These are phyloP conservation scores for Claviceps cyperi DNA, from an alignment of 2,329 filamentous ascomycete species.

Conservation along the genomic window DNA sequence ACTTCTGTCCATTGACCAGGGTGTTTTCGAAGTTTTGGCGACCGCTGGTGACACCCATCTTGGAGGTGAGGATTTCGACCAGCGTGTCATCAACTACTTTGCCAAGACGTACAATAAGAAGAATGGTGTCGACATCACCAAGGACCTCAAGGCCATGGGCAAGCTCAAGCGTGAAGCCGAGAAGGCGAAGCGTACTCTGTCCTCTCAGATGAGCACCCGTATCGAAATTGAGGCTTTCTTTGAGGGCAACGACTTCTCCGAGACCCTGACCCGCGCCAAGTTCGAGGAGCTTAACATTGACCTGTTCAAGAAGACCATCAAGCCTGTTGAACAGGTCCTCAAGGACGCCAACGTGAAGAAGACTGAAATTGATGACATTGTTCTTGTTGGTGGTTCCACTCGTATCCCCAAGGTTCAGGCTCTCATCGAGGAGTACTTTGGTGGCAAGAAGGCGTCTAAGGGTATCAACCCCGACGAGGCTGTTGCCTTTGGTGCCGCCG, in stretches of 20 bases:
- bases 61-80: constrained; percentile 97
- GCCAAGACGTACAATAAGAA: constrained; percentile 99
- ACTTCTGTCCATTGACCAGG: constrained; percentile 78
- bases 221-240: constrained; percentile 97
- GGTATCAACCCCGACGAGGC: constrained; percentile 99
- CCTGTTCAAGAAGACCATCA: constrained; percentile 97
- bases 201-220: constrained; percentile 81
- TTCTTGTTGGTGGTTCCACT: constrained; percentile 94
- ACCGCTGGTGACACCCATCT: constrained; percentile 95
- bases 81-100: constrained; percentile 92
- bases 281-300: constrained; percentile 99
- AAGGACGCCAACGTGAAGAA: constrained; percentile 98
- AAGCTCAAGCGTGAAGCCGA: constrained; percentile 99
- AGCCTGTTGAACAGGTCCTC: constrained; percentile 96
- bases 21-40: constrained; percentile 87
- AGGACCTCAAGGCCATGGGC: constrained; percentile 95
- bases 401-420: constrained; percentile 97
- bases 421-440: constrained; percentile 92
- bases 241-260: constrained; percentile 93
- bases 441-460: constrained; percentile 94
- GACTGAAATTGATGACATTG: constrained; percentile 86
- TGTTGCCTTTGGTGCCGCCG: constrained; percentile 92
- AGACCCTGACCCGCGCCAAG: constrained; percentile 96
- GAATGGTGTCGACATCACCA: constrained; percentile 79
- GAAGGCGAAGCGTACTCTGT: constrained; percentile 97